Conservation (phyloP, 371 early-diverging fungal species). For the Haplosporangium sp. region DNA sequence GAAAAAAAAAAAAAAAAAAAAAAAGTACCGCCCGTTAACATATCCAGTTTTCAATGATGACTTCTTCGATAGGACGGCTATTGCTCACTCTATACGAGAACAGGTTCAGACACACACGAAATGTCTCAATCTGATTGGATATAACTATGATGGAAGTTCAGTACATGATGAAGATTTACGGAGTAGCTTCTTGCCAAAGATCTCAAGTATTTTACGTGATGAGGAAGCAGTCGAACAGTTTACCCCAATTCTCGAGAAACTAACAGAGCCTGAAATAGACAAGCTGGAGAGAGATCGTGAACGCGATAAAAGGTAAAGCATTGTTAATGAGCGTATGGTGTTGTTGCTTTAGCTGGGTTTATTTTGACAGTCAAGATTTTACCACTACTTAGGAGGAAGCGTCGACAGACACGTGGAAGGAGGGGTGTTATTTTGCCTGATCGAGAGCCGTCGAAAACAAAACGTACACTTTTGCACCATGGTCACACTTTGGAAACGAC, state of each 20-base stretch:
- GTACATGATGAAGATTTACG: slow-evolving; percentile 84
- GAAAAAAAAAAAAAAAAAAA: not conserved
- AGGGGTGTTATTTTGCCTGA: slow-evolving; percentile 77
- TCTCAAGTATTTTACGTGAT: slow-evolving; percentile 65
- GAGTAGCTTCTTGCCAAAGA: slow-evolving; percentile 75
- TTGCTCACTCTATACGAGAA: slow-evolving; percentile 94
- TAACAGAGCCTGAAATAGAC: slow-evolving; percentile 81
- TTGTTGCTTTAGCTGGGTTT: too few species aligned
- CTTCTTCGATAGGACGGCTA: slow-evolving; percentile 74
- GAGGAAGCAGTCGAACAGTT: slow-evolving; percentile 64
- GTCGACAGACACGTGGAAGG: slow-evolving; percentile 84
- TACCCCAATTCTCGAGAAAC: slow-evolving; percentile 73
- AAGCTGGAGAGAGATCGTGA: slow-evolving; percentile 85
- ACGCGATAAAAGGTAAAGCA: slow-evolving; percentile 69
- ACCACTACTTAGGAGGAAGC: slow-evolving; percentile 69
- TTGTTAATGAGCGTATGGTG: not conserved
- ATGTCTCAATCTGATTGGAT: slow-evolving; percentile 84
- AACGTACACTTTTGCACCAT: slow-evolving; percentile 61
- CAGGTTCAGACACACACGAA: slow-evolving; percentile 89
- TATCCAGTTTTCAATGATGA: not conserved
- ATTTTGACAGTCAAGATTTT: too few species aligned
- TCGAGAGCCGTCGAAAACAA: slow-evolving; percentile 70
- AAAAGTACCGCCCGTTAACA: not conserved
- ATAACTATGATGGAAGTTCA: slow-evolving; percentile 71
- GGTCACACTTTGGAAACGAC: slow-evolving; percentile 27